Conservation (phyloP, 129 eudicot species). For the Gnaphalium uliginosum region DNA sequence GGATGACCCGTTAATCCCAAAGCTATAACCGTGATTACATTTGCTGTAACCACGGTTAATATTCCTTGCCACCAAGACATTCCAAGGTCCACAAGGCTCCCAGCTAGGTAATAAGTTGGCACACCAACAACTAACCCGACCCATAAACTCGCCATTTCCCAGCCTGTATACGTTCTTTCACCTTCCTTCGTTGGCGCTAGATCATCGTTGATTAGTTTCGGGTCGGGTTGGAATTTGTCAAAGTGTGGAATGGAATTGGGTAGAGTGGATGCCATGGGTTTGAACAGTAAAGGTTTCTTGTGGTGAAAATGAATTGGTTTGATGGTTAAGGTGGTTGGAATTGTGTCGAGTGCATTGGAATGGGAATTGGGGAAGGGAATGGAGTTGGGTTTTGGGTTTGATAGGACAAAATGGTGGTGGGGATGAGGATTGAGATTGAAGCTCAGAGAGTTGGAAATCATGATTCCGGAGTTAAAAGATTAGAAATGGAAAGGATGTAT, state of each 20-base stretch:
- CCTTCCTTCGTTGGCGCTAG: slow-evolving; percentile 59
- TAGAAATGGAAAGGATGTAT: slow-evolving; percentile 13
- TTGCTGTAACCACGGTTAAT: slow-evolving; percentile 78
- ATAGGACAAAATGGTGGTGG: slow-evolving; percentile 31
- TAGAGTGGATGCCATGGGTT: slow-evolving; percentile 54
- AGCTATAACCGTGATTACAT: slow-evolving; percentile 59
- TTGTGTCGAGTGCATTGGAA: not conserved
- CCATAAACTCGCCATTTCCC: slow-evolving; percentile 92
- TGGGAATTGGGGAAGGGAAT: not conserved
- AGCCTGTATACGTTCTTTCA: slow-evolving; percentile 68
- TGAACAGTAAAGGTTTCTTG: slow-evolving; percentile 12
- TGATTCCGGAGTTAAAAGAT: slow-evolving; percentile 26
- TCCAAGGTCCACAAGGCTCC: slow-evolving; percentile 92
- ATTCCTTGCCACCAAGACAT: slow-evolving; percentile 99
- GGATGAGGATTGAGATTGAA: slow-evolving; percentile 50
- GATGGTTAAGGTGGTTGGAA: slow-evolving; percentile 33
- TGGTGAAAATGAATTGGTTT: slow-evolving; percentile 12
- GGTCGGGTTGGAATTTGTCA: slow-evolving; percentile 58
- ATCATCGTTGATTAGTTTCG: slow-evolving; percentile 71
- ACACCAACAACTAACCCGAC: slow-evolving; percentile 91
- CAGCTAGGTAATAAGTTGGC: slow-evolving; percentile 89
- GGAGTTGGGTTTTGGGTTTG: slow-evolving; percentile 32
- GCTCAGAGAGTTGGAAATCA: slow-evolving; percentile 60
- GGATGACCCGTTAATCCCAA: slow-evolving; percentile 81
- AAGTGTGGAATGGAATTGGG: slow-evolving; percentile 32